Base-by-base conservation (phyloP, 108 stramenopile genomes). In the Cyclotella kingstonii region DNA sequence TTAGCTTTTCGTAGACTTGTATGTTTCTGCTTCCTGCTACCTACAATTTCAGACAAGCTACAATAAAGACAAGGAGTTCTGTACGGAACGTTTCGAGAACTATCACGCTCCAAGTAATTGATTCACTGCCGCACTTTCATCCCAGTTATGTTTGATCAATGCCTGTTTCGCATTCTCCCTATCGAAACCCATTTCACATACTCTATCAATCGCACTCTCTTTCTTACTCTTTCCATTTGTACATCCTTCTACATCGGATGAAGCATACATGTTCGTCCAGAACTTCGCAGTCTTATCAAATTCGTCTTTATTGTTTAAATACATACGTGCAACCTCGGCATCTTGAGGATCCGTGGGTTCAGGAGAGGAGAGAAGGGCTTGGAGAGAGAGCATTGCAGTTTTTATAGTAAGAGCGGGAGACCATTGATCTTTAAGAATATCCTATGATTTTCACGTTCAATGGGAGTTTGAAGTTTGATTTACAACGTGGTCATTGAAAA, bases 401-500 rank as follows among this genome's bases (percentile, higher is more conserved):
- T 96, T 98, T 49, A 98, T 97, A 21, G 97, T 98, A 48, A 98
- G 63, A 6, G 97, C 97, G 15, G 97, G 97, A 15, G 91, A 90
- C 97, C 97, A 98, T 57, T 94, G 90, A 66, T 96, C 95, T 78
- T 98, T 98, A 53, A 98, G 74, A 63, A 98, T 98, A 61, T 98
- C 97, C 90, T 93, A 26, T 25, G 52, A 22, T 11, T 19, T 63
- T 44, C 7, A 12, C 5, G 43, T 44, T n/a, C 19, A n/a, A n/a
- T n/a, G n/a, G n/a, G 43, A 4, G 5, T 44, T 8, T 44, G 43
- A n/a, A n/a, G 5, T 44, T 44, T 44, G 7, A 17, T 44, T 5
- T 5, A 36, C 11, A 44, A 44, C n/a, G 19, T 18, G 2, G 39
- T 5, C 38, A 39, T 18, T 34, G 35, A 54, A 36, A 15, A 28